Conservation (phyloP, 768 basidiomycete genomes). For the Chlorophyllum brunneum region DNA sequence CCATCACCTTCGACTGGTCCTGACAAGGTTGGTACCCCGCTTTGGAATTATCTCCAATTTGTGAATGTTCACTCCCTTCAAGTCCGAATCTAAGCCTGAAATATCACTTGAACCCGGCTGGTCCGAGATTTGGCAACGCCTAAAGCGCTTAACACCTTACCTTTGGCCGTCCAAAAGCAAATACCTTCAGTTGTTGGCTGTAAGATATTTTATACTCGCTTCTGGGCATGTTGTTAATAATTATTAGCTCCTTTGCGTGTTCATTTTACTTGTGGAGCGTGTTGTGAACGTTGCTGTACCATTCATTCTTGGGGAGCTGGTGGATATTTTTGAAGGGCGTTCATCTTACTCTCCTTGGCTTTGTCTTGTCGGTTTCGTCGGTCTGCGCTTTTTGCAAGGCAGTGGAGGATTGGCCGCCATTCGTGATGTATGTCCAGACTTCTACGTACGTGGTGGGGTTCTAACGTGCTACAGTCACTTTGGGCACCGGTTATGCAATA, state of each 20-base stretch:
- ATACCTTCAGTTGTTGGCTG: constrained; percentile 67
- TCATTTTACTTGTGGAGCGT: constrained; percentile 70
- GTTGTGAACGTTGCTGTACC: constrained; percentile 75
- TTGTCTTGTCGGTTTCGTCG: constrained; percentile 64
- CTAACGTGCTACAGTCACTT: constrained; percentile 39
- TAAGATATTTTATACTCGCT: constrained; percentile 27
- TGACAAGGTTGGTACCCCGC: constrained; percentile 37
- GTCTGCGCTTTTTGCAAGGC: constrained; percentile 70
- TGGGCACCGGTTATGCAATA: constrained; percentile 92
- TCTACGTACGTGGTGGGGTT: background rate
- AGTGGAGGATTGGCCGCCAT: constrained; percentile 72
- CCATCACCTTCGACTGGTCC: constrained; percentile 38
- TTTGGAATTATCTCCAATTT: background rate
- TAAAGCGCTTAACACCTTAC: constrained; percentile 68
- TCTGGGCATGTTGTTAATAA: constrained; percentile 3
- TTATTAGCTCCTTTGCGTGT: constrained; percentile 57
- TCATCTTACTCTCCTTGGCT: constrained; percentile 57
- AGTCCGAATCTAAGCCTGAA: constrained; percentile 45
- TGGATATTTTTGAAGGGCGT: constrained; percentile 50
- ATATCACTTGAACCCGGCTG: constrained; percentile 64
- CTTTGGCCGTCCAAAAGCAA: constrained; percentile 76
- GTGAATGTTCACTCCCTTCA: constrained; percentile 11
- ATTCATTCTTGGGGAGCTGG: constrained; percentile 61
- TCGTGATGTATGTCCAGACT: constrained; percentile 40
- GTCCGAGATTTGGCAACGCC: constrained; percentile 61